A percentile compares a stretch with the other conserved stretches of the same genome.
Evolutionary conservation across 2,329 filamentous ascomycete genomes (phyloP).

Genomic region (Pseudogymnoascus sp.): DNA sequence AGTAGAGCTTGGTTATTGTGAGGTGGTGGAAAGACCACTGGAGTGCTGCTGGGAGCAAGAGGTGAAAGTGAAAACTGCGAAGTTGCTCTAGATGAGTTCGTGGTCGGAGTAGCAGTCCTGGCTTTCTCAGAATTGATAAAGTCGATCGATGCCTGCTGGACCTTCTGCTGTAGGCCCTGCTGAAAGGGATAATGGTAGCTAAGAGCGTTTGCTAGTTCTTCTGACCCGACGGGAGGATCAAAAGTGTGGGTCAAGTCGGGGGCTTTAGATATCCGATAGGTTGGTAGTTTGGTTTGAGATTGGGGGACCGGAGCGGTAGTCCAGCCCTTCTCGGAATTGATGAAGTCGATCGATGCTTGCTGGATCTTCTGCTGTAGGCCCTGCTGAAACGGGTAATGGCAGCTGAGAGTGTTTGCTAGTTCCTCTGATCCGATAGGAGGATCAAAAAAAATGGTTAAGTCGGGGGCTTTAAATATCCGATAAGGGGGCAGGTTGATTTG

Average conservation of each 20-base stretch:
- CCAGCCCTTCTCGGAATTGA: no score
- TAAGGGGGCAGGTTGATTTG: neutral
- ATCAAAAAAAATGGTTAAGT: neutral
- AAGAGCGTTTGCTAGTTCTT: neutral
- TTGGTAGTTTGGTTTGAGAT: neutral
- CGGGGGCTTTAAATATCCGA: neutral
- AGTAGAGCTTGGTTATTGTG: no score
- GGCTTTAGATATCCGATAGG: neutral
- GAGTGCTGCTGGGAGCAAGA: no score
- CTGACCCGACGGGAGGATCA: neutral
- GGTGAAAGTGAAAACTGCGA: no score
- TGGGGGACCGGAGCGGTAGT: no score
- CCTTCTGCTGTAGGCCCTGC: neutral
- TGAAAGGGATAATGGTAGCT: neutral
- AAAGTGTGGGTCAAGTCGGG: neutral
- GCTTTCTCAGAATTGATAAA: no score
- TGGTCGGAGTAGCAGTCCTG: no score
- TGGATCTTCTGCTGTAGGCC: neutral
- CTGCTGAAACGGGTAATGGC: neutral
- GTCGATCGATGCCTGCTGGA: neutral
- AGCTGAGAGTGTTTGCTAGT: neutral
- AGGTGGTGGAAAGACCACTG: no score
- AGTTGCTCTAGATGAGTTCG: no score
- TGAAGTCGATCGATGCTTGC: neutral
- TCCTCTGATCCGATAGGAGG: neutral